Conservation (phyloP, 2,329 filamentous ascomycete species). For the Neonectria magnoliae region DNA sequence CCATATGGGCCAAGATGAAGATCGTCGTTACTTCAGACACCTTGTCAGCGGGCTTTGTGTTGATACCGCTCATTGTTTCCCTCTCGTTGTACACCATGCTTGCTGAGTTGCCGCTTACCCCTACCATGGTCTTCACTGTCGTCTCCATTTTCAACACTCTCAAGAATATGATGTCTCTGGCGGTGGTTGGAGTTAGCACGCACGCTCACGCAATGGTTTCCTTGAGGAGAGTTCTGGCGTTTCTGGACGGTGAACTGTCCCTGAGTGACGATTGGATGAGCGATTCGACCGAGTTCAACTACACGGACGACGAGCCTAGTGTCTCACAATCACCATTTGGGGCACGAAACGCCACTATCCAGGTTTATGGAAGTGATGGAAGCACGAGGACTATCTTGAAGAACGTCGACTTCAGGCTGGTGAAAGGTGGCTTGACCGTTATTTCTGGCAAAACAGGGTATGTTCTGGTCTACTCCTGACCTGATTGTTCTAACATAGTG, state of each 20-base stretch:
- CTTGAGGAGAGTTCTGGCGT: neutral
- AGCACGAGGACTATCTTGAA: slow-evolving; percentile 55
- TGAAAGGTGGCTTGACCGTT: slow-evolving; percentile 70
- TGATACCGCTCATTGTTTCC: slow-evolving; percentile 6
- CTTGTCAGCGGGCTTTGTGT: neutral
- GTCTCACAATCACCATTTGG: neutral
- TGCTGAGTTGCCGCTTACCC: neutral
- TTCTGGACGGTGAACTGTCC: neutral
- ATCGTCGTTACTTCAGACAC: slow-evolving; percentile 2
- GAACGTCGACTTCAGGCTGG: slow-evolving; percentile 72
- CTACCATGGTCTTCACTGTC: slow-evolving; percentile 13
- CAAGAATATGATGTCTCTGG: slow-evolving; percentile 9
- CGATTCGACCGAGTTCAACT: neutral
- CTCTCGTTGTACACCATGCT: slow-evolving; percentile 8
- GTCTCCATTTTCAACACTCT: slow-evolving; percentile 15
- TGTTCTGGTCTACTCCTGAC: neutral
- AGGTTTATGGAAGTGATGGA: neutral
- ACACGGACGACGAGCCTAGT: neutral
- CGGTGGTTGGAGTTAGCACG: slow-evolving; percentile 8
- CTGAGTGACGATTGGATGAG: neutral
- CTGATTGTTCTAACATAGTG: neutral
- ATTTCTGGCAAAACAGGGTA: slow-evolving; percentile 62
- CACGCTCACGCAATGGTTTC: slow-evolving; percentile 12
- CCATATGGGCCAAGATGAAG: slow-evolving; percentile 4
- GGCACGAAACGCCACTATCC: neutral